Percentiles rank a stretch among this genome's conserved stretches.
These are phyloP conservation scores for Cystofilobasidium bisporidii DNA, from an alignment of 768 basidiomycete species.

Conservation along the genomic window DNA sequence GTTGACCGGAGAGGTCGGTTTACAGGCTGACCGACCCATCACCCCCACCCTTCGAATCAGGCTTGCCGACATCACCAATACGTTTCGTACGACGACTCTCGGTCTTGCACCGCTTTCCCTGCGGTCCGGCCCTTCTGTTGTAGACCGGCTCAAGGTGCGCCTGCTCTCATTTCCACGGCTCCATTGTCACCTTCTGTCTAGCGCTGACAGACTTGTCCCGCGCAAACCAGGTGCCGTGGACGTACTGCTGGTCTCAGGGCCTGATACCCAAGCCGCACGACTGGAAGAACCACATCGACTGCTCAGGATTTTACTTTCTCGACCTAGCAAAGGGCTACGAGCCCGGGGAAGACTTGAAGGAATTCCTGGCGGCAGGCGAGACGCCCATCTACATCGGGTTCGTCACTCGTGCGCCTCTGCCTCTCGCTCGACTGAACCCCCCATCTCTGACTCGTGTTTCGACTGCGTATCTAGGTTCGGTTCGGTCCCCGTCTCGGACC, in stretches of 20 bases:
- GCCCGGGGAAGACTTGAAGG: conserved; percentile 46
- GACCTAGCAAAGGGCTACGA: conserved; percentile 42
- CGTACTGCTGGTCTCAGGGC: conserved; percentile 54
- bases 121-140: conserved; percentile 48
- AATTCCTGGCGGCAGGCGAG: conserved; percentile 48
- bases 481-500: conserved; percentile 53
- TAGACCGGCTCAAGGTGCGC: conserved; percentile 47
- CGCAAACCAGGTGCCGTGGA: conserved; percentile 42
- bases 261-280: conserved; percentile 54
- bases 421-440: background rate
- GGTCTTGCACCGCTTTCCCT: conserved; percentile 47
- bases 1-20: background rate
- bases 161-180: conserved; percentile 48
- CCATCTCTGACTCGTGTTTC: background rate
- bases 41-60: conserved; percentile 38
- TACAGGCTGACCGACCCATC: too few species aligned
- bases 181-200: too few species aligned
- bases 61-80: conserved; percentile 54
- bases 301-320: conserved; percentile 57
- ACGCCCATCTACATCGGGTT: conserved; percentile 56
- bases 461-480: conserved; percentile 47
- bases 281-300: conserved; percentile 59
- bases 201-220: conserved; percentile 45
- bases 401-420: conserved; percentile 12
- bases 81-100: conserved; percentile 49